Evolutionary conservation across 306 rosid genomes (phyloP), one percentile per base, ranked within the genome.

Genomic region (Lathyrus oleraceus): DNA sequence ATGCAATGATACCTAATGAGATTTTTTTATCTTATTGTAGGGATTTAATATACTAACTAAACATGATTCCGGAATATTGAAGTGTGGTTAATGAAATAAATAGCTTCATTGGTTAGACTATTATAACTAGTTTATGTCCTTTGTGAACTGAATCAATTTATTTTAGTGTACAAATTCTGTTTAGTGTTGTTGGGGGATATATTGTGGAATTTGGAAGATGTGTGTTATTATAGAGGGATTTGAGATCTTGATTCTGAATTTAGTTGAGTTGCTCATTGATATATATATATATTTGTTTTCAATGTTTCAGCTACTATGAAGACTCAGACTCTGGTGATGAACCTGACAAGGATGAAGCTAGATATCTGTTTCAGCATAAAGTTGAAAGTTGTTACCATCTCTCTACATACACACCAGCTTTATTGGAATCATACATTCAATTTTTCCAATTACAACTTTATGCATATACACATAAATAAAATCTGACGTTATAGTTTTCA

Each of bases 331-430:
- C 78, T 2, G 82, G 71, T 21, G 76, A 67, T 0, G 74, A 61
- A 44, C 76, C 89, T 4, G 82, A 72, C 9, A 81, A 79, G 39
- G 83, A 75, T 16, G 82, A 83, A 16, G 91, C n/a, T n/a, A n/a
- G n/a, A n/a, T n/a, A n/a, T n/a, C n/a, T n/a, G n/a, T n/a, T n/a
- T n/a, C n/a, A n/a, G n/a, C n/a, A n/a, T n/a, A n/a, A n/a, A n/a
- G n/a, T n/a, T n/a, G n/a, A n/a, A n/a, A n/a, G n/a, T 86, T 71
- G 78, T 87, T 71, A 36, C 36, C 2, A 48, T 21, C 23, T 21
- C 23, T 21, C 23, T 21, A 21, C 23, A 21, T 21, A 3, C 28
- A 27, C 28, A 27, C 28, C 1, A 1, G 4, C 28, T 27, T 27
- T 27, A 27, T 27, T 27, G 28, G 28, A 27, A 27, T 0, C 23